phyloP scores from a whole-genome alignment of 1,139 yeast species.

The Suhomyces wounanorum region DNA sequence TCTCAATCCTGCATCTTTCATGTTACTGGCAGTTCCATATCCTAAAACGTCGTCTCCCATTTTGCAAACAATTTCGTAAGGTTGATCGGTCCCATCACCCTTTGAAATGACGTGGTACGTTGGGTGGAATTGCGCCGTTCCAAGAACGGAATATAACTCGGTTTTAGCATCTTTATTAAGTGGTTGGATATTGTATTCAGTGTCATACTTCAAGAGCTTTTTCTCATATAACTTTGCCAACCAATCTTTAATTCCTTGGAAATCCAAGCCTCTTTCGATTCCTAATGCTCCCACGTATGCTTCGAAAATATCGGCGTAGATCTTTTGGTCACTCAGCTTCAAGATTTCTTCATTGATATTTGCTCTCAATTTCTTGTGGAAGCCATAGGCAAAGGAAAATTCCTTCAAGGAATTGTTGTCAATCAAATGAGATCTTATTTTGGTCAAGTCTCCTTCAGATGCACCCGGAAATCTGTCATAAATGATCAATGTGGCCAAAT shows the following conservation, averaged over 20 bases:
- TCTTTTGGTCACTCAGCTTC: constrained; percentile 56
- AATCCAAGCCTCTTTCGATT: constrained; percentile 54
- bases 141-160: constrained; percentile 75
- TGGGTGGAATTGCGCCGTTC: constrained; percentile 70
- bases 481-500: constrained; percentile 67
- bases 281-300: constrained; percentile 88
- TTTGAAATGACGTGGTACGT: constrained; percentile 47
- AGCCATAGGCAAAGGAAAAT: constrained; percentile 71
- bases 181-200: constrained; percentile 27
- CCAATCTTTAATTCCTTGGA: constrained; percentile 60
- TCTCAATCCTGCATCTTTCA: constrained; percentile 66
- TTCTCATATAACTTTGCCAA: constrained; percentile 49
- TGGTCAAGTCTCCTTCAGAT: constrained; percentile 81
- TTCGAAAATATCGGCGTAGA: constrained; percentile 80
- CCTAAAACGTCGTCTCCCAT: constrained; percentile 60
- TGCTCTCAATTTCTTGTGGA: constrained; percentile 60
- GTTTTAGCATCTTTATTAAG: constrained; percentile 69
- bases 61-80: constrained; percentile 65
- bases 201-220: constrained; percentile 29
- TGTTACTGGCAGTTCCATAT: constrained; percentile 58
- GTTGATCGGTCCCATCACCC: constrained; percentile 43
- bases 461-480: constrained; percentile 67
- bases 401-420: constrained; percentile 72
- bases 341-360: constrained; percentile 48
- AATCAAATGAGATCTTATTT: constrained; percentile 68